Percentiles rank a stretch among this genome's conserved stretches.
Conservation (phyloP, 164 flowering plant species). For the Stephania cephalantha region DNA sequence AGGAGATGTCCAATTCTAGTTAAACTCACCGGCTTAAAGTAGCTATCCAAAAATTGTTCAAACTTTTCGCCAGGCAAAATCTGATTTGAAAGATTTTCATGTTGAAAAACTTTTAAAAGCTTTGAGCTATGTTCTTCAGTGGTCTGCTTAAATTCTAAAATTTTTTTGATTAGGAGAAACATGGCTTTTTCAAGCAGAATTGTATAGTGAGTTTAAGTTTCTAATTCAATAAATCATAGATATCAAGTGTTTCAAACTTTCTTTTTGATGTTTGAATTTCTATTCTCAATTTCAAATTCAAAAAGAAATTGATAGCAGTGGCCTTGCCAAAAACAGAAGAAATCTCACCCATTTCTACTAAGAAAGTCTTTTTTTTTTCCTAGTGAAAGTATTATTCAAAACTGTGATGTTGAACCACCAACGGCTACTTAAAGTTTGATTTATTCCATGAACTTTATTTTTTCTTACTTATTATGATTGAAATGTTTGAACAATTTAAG, state of each 20-base stretch:
- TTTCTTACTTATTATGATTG: too few relatives aligned
- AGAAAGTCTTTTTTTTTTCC: too few relatives aligned
- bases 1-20: too few relatives aligned
- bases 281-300: neutral
- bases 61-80: neutral
- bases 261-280: neutral
- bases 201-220: neutral
- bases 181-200: neutral
- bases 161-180: neutral
- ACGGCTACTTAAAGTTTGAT: too few relatives aligned
- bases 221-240: neutral
- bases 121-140: neutral
- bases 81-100: neutral
- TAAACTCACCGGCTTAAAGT: neutral
- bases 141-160: neutral
- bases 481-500: neutral
- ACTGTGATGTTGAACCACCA: too few relatives aligned
- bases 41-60: neutral
- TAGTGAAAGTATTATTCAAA: too few relatives aligned
- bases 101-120: neutral
- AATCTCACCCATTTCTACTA: too few relatives aligned
- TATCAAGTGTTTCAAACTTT: neutral
- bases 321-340: too few relatives aligned
- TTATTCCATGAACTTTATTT: too few relatives aligned
- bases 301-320: neutral